A percentile compares a stretch with the other conserved stretches of the same genome.
These are phyloP conservation scores for Cubamyces lactineus DNA, from an alignment of 768 basidiomycete species.

Conservation along the genomic window DNA sequence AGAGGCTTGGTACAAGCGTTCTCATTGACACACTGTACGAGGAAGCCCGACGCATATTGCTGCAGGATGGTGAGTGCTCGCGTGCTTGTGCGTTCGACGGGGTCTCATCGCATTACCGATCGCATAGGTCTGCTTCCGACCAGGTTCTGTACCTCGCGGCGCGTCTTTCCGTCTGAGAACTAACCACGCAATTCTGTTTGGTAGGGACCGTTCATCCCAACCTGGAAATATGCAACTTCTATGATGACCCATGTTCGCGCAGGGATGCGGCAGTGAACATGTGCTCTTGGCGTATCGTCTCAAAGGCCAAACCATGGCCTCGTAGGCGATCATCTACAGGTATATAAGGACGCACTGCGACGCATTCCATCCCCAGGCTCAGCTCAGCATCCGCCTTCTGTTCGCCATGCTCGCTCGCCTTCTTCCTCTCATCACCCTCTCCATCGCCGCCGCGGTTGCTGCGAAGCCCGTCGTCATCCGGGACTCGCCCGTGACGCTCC, in stretches of 20 bases:
- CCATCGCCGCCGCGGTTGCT: slow-evolving; percentile 3
- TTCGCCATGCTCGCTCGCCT: slow-evolving; percentile 13
- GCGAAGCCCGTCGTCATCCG: slow-evolving; percentile 24
- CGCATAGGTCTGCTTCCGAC: background rate
- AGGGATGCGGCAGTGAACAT: too few species aligned
- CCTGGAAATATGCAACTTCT: too few species aligned
- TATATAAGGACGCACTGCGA: background rate
- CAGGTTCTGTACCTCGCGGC: background rate
- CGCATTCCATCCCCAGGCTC: background rate
- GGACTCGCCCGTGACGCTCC: slow-evolving; percentile 25
- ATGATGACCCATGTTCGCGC: too few species aligned
- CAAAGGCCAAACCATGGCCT: background rate
- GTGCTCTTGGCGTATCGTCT: too few species aligned
- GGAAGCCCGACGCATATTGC: background rate
- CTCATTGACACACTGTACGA: background rate
- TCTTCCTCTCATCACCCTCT: slow-evolving; percentile 8
- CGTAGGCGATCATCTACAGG: background rate
- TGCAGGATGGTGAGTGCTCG: slow-evolving; percentile 9
- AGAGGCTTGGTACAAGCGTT: background rate
- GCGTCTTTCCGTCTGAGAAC: background rate
- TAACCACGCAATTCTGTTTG: too few species aligned
- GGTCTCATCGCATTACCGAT: background rate
- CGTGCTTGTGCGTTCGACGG: slow-evolving; percentile 3
- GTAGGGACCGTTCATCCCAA: too few species aligned
- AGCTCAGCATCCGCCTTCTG: slow-evolving; percentile 8